phyloP scores from a whole-genome alignment of 2,329 filamentous ascomycete species.

The Cercospora zeae-maydis region DNA sequence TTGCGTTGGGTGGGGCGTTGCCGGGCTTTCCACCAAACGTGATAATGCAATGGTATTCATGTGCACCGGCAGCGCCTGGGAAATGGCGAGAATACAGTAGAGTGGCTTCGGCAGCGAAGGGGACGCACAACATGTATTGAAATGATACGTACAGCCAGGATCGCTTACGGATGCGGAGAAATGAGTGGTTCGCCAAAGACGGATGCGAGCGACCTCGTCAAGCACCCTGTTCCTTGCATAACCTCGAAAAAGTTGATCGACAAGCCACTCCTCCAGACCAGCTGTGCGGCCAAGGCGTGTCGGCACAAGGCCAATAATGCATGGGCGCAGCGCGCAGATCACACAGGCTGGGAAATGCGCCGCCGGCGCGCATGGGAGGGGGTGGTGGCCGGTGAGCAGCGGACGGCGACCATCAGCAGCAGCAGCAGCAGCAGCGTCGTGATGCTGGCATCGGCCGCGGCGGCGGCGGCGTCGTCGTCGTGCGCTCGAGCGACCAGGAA shows the following conservation, averaged over 20 bases:
- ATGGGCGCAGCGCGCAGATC: not conserved
- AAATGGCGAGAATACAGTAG: not conserved
- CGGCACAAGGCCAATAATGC: not conserved
- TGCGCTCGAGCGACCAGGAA: conserved; percentile 1
- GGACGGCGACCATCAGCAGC: not conserved
- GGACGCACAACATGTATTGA: conserved; percentile 18
- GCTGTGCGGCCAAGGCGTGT: not conserved
- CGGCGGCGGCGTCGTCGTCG: not conserved
- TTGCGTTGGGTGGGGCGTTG: not conserved
- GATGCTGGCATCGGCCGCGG: too few relatives aligned
- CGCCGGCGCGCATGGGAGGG: not conserved
- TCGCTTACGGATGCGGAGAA: conserved; percentile 3
- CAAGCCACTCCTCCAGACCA: conserved; percentile 11
- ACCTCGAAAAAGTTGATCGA: conserved; percentile 11
- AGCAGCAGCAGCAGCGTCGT: too few relatives aligned
- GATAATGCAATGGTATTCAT: not conserved
- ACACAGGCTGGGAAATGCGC: not conserved
- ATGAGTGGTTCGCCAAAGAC: conserved; percentile 7
- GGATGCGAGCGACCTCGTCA: not conserved
- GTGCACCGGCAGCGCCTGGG: not conserved
- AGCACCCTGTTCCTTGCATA: conserved; percentile 17
- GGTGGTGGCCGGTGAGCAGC: not conserved
- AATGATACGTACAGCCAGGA: conserved; percentile 13
- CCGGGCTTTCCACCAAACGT: not conserved
- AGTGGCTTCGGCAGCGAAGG: conserved; percentile 5